Base-by-base conservation (phyloP, 2,329 filamentous ascomycete genomes). In the Ophiocordyceps camponoti-rufipedis region DNA sequence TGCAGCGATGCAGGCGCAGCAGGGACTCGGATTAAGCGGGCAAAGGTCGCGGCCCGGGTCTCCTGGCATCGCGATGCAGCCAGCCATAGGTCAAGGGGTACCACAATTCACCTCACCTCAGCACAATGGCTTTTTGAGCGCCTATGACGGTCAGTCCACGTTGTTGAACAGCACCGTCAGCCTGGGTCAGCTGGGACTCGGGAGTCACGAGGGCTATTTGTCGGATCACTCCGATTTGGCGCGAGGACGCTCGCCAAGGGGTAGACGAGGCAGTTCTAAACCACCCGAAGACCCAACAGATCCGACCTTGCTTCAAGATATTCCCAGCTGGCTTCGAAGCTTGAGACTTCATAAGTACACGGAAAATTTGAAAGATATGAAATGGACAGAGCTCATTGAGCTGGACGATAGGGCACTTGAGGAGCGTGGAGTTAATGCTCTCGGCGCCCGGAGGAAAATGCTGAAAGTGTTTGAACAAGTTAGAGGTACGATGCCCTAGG, bases 381-480 rank as follows among this genome's bases (percentile, higher is more conserved):
- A 91, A 57, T 98, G 91, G 91, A 84, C 82, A 28, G 91, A 98
- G 45, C 67, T 98, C 54, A 70, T 98, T 48, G 84, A 91, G 62
- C 69, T 98, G 54, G 86, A 95, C 56, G 91, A 98, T 54, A 88
- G 88, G 58, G 88, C 85, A 43, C 70, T 98, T 51, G 89, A 96
- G 65, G 84, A 86, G 28, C 82, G 86, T 45, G 91, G 91, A 44
- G 91, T 98, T 31, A 95, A 94, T 61, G 91, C 91, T 45, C 74
- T 96, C 47, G 91, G 91, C 55, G 91, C 91, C 16, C 74, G 91
- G 54, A 83, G 89, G 60, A 98, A 98, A 75, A 93, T 98, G 85
- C 69, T 98, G 49, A 98, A 98, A 77, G 91, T 96, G 47, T 96
- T 96, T 64, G 91, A 96, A 56, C 88, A 95, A 69, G 89, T 96